phyloP scores from a whole-genome alignment of 306 rosid genomes.

The Cucurbita moschata region DNA sequence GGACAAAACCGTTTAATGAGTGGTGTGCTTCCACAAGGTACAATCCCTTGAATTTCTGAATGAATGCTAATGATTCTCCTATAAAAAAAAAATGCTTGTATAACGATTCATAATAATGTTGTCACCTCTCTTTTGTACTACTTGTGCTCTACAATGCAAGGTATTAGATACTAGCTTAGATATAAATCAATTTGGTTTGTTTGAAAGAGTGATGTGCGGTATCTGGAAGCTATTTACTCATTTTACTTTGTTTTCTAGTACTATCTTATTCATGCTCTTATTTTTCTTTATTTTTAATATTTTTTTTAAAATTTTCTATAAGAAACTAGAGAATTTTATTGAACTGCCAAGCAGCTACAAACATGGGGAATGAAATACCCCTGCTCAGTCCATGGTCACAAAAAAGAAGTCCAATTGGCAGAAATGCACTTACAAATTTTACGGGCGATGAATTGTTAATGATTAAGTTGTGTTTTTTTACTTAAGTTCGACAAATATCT shows the following conservation, averaged over 20 bases:
- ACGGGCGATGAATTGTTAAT: too few species aligned
- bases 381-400: too few species aligned
- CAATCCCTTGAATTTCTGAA: background rate
- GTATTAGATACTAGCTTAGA: background rate
- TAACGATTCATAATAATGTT: too few species aligned
- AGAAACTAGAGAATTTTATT: too few species aligned
- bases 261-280: background rate
- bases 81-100: too few species aligned
- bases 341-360: too few species aligned
- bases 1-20: conserved; percentile 85
- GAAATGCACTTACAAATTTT: too few species aligned
- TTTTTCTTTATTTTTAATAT: background rate
- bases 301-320: too few species aligned
- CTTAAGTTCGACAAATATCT: background rate
- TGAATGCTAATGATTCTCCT: background rate
- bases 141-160: background rate
- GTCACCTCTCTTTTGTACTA: background rate
- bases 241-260: background rate
- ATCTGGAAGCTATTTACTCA: background rate
- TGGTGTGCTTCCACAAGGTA: conserved; percentile 93
- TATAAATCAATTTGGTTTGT: background rate
- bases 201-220: background rate
- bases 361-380: too few species aligned
- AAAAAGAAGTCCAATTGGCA: too few species aligned
- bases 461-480: background rate